phyloP scores from a whole-genome alignment of 179 eudicot genomes.

The Drosera spatulata region DNA sequence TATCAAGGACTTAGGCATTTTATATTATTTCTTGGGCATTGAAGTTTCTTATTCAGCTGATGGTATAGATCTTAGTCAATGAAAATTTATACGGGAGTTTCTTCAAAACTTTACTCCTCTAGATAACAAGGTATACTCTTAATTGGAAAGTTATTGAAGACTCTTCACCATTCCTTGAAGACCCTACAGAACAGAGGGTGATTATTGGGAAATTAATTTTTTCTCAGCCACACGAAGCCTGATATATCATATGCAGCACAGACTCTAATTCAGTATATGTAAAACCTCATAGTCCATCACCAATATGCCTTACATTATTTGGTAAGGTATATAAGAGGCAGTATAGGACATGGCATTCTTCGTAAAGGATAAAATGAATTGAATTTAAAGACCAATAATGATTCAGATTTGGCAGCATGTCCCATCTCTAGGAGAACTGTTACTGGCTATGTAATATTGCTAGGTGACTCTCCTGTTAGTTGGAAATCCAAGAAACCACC shows the following conservation, averaged over 20 bases:
- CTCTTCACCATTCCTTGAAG: too few relatives aligned
- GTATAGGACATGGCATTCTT: neutral
- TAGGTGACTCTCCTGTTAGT: neutral
- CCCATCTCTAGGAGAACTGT: neutral
- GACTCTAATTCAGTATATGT: neutral
- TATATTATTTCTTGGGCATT: too few relatives aligned
- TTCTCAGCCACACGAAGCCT: neutral
- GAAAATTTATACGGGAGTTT: too few relatives aligned
- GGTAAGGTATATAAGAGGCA: neutral
- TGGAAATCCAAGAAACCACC: neutral
- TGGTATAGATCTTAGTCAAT: too few relatives aligned
- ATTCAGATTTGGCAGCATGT: neutral
- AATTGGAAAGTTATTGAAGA: too few relatives aligned
- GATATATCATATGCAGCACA: constrained; percentile 4
- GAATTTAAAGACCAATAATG: neutral
- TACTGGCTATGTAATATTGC: neutral
- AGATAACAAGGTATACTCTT: too few relatives aligned
- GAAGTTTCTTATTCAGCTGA: too few relatives aligned
- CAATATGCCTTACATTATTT: neutral
- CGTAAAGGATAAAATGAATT: too few relatives aligned
- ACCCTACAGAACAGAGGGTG: too few relatives aligned
- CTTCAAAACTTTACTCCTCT: too few relatives aligned
- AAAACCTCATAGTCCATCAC: neutral
- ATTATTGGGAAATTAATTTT: neutral
- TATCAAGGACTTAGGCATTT: too few relatives aligned